Conservation (phyloP, 345 rosid species). For the Boechera divaricarpa region DNA sequence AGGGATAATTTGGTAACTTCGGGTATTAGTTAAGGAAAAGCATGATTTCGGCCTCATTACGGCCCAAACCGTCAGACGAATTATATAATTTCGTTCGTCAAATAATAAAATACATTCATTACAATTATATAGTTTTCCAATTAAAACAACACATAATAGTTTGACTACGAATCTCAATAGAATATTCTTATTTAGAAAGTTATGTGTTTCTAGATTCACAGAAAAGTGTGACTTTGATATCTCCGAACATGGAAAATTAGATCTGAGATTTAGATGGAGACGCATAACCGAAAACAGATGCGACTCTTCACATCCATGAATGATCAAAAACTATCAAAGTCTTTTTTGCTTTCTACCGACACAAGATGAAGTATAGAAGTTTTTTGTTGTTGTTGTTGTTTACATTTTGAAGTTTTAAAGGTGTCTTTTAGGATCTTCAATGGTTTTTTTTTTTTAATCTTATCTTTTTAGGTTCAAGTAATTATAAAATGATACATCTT, state of each 20-base stretch:
- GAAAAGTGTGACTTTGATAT: constrained; percentile 33
- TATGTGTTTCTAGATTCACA: neutral
- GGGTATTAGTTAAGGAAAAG: neutral
- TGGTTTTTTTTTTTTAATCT: neutral
- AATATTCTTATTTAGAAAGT: constrained; percentile 14
- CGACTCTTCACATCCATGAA: constrained; percentile 32
- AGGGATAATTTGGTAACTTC: constrained; percentile 17
- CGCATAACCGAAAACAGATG: constrained; percentile 12
- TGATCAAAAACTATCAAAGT: constrained; percentile 8
- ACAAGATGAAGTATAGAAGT: neutral
- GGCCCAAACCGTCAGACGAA: constrained; percentile 18
- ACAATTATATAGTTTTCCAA: neutral
- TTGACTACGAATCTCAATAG: constrained; percentile 33
- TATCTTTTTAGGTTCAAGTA: neutral
- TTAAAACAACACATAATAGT: constrained; percentile 2
- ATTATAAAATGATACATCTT: neutral
- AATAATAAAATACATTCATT: neutral
- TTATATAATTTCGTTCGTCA: neutral
- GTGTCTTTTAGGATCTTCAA: constrained; percentile 15
- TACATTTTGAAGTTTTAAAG: neutral
- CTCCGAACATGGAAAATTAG: constrained; percentile 30
- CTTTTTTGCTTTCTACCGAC: constrained; percentile 21
- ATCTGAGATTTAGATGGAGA: constrained; percentile 25
- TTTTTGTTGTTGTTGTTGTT: neutral
- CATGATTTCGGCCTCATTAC: constrained; percentile 27